Base-by-base conservation (phyloP, 345 rosid genomes). In the Microcos paniculata region DNA sequence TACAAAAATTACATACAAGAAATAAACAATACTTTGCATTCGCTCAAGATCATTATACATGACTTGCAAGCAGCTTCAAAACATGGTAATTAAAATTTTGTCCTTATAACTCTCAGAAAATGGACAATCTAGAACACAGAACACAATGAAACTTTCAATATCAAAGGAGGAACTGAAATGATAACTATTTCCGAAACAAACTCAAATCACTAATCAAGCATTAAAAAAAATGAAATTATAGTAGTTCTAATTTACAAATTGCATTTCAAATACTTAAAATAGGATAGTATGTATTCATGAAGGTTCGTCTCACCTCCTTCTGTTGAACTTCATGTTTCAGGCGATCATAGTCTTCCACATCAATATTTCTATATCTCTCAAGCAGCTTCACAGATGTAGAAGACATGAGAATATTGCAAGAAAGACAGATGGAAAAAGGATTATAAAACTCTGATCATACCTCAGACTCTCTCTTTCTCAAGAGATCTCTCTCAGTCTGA, bases 401-500 rank as follows among this genome's bases (percentile, higher is more conserved):
- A 64, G 45, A 43, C 23, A 43, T 77, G 31, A 87, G 80, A 67
- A 79, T 59, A 58, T 52, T 55, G 65, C 21, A 74, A 43, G 74
- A 49, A 72, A 48, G 61, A 43, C 64, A 14, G 30, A 76, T 67
- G 23, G 38, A 57, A 46, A 68, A 73, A 66, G 38, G 45, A 67
- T 23, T 75, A 13, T 51, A 70, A 61, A 40, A 57, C 63, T 71
- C 80, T 49, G 76, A 74, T 23, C 33, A 21, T 88, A 87, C 98
- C 94, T 96, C 96, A 76, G 84, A 84, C 62, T 87, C 82, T 84
- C 91, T 90, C 90, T 78, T 89, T 77, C 88, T 90, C 52, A 90
- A 84, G 71, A 59, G 66, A 30, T 84, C 90, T 78, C 90, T 96
- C 76, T 92, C 94, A 77, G 63, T 62, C 81, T 76, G 82, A 77